Evolutionary conservation across 768 basidiomycete species (phyloP).

Genomic region (Pholiota microspora): DNA sequence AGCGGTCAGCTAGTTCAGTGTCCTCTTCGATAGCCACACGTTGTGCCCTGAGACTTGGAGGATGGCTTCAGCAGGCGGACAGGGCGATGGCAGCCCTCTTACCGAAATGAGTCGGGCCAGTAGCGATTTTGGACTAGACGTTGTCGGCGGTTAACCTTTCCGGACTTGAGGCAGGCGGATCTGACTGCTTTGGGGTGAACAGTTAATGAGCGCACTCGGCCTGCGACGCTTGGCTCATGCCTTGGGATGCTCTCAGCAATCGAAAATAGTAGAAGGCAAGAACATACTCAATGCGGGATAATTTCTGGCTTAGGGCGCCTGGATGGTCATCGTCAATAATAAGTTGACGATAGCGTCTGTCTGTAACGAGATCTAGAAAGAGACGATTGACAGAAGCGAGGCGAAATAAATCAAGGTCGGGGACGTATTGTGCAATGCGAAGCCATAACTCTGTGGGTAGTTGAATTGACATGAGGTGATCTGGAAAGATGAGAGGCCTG

Average conservation of each 20-base stretch:
- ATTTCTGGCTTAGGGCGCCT: conserved; percentile 4
- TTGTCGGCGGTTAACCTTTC: conserved; percentile 5
- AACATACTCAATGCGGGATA: conserved; percentile 19
- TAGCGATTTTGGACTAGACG: conserved; percentile 8
- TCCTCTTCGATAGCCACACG: conserved; percentile 11
- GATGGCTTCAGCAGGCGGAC: not conserved
- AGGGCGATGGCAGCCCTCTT: not conserved
- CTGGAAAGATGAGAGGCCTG: not conserved
- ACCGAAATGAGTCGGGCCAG: conserved; percentile 17
- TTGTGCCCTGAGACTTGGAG: conserved; percentile 6
- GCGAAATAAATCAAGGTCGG: conserved; percentile 14
- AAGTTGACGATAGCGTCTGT: conserved; percentile 19
- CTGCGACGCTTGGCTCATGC: conserved; percentile 8
- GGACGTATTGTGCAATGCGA: conserved; percentile 18
- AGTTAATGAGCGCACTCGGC: conserved; percentile 16
- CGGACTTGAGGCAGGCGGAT: conserved; percentile 20
- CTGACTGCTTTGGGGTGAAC: conserved; percentile 20
- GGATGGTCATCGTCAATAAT: conserved; percentile 19
- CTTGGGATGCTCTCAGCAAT: conserved; percentile 3
- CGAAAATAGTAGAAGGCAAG: not conserved
- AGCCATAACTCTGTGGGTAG: conserved; percentile 24
- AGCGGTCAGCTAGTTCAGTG: conserved; percentile 14
- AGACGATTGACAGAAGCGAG: conserved; percentile 15
- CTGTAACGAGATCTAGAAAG: conserved; percentile 16
- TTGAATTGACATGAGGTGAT: conserved; percentile 5